phyloP scores from a whole-genome alignment of 2,329 filamentous ascomycete species.

The Rhinocladiella similis region DNA sequence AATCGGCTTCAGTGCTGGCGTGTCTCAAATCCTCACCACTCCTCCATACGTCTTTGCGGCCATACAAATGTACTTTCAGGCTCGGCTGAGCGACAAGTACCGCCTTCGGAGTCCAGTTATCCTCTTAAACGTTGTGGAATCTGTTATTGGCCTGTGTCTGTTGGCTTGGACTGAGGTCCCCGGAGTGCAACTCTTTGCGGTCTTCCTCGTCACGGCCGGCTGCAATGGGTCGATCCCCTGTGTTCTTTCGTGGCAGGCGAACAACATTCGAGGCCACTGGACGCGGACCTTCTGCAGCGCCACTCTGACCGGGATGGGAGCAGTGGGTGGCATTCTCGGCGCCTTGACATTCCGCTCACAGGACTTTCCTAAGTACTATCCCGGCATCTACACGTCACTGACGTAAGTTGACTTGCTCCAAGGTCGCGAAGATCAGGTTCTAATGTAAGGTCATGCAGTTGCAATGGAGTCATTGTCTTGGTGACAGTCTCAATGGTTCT shows the following conservation, averaged over 20 bases:
- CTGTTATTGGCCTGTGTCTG: neutral
- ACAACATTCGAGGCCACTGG: slow-evolving; percentile 12
- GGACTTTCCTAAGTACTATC: neutral
- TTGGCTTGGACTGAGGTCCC: slow-evolving; percentile 51
- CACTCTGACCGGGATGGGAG: slow-evolving; percentile 72
- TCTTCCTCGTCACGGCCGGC: neutral
- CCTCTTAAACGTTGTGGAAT: slow-evolving; percentile 63
- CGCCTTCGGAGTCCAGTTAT: slow-evolving; percentile 48
- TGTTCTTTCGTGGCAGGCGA: slow-evolving; percentile 4
- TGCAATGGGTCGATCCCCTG: neutral
- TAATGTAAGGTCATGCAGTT: too few relatives aligned
- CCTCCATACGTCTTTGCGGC: slow-evolving; percentile 63
- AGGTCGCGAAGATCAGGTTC: too few relatives aligned
- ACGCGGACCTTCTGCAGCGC: slow-evolving; percentile 57
- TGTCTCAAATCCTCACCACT: slow-evolving; percentile 69
- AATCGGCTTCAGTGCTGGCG: slow-evolving; percentile 65
- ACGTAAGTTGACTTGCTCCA: too few relatives aligned
- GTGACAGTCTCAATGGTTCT: too few relatives aligned
- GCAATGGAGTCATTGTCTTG: too few relatives aligned
- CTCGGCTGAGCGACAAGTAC: slow-evolving; percentile 67
- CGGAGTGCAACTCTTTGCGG: neutral
- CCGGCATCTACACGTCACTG: too few relatives aligned
- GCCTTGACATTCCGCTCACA: slow-evolving; percentile 64
- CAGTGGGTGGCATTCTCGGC: slow-evolving; percentile 74
- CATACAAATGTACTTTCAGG: slow-evolving; percentile 30